These are phyloP conservation scores for Suillus discolor DNA, from an alignment of 768 basidiomycete genomes.

Conservation along the genomic window DNA sequence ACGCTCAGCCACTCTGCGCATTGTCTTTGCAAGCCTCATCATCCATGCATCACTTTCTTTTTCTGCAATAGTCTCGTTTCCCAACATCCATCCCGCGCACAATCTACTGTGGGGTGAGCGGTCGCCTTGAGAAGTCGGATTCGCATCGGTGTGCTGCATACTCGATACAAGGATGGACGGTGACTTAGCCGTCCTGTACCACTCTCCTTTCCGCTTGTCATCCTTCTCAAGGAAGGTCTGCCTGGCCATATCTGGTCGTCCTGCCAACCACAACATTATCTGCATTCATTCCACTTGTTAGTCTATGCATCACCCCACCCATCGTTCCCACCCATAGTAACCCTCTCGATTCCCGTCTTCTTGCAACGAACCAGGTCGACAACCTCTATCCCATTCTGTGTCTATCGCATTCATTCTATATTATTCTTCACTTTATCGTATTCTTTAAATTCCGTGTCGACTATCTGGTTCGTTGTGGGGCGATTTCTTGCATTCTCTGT, in stretches of 20 bases:
- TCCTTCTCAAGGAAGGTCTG: slow-evolving; percentile 18
- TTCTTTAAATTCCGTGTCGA: slow-evolving; percentile 43
- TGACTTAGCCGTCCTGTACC: slow-evolving; percentile 5
- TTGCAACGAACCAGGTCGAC: slow-evolving; percentile 55
- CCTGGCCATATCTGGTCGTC: slow-evolving; percentile 18
- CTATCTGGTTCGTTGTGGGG: slow-evolving; percentile 37
- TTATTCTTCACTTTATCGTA: slow-evolving; percentile 86
- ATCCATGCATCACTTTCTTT: slow-evolving; percentile 64
- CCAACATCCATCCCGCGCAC: slow-evolving; percentile 46
- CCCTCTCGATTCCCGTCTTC: slow-evolving; percentile 42
- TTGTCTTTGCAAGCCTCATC: slow-evolving; percentile 62
- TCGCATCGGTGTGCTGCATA: slow-evolving; percentile 23
- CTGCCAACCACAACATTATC: slow-evolving; percentile 38
- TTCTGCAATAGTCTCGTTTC: slow-evolving; percentile 61
- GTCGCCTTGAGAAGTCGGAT: slow-evolving; percentile 10
- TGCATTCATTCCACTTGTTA: slow-evolving; percentile 47
- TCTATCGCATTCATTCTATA: slow-evolving; percentile 62
- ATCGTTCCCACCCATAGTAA: slow-evolving; percentile 41
- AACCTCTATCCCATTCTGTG: slow-evolving; percentile 43
- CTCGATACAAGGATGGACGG: slow-evolving; percentile 16
- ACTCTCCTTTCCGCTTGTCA: slow-evolving; percentile 10
- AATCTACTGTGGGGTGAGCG: slow-evolving; percentile 36
- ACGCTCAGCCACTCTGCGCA: slow-evolving; percentile 63
- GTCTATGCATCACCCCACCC: slow-evolving; percentile 58
- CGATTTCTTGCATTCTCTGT: slow-evolving; percentile 30